Percentiles rank a stretch among this genome's conserved stretches.
phyloP scores from a whole-genome alignment of 768 basidiomycete species.

The Lentinula detonsa region DNA sequence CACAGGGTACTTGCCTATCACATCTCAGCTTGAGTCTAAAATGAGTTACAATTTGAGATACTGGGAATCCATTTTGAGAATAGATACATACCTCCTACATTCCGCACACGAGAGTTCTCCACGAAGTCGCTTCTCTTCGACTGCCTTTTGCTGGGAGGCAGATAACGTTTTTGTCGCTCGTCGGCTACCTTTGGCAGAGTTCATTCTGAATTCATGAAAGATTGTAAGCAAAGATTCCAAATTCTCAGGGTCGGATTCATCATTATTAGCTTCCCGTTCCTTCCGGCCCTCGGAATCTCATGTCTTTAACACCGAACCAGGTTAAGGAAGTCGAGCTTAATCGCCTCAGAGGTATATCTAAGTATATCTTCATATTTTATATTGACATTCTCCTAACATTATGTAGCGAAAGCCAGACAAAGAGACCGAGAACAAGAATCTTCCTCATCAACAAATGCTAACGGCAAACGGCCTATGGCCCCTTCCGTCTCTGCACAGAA shows the following conservation, averaged over 20 bases:
- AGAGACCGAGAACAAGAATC: slow-evolving; percentile 55
- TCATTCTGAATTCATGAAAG: neutral
- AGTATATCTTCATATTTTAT: neutral
- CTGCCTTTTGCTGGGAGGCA: neutral
- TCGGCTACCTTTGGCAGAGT: neutral
- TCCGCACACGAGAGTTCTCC: slow-evolving; percentile 1
- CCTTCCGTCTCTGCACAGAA: slow-evolving; percentile 52
- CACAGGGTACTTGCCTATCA: neutral
- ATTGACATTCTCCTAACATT: neutral
- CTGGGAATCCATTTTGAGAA: neutral
- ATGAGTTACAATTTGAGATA: neutral
- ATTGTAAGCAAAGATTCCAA: neutral
- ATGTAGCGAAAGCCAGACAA: slow-evolving; percentile 68
- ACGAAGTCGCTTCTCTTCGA: slow-evolving; percentile 1
- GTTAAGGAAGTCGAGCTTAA: slow-evolving; percentile 72
- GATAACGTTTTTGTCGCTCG: neutral
- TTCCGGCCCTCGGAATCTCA: neutral
- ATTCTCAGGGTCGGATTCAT: neutral
- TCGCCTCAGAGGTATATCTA: slow-evolving; percentile 59
- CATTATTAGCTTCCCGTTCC: neutral
- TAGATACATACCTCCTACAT: neutral
- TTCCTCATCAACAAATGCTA: slow-evolving; percentile 51
- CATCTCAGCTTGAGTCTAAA: neutral
- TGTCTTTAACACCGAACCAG: slow-evolving; percentile 55
- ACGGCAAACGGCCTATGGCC: slow-evolving; percentile 70